A percentile compares a stretch with the other conserved stretches of the same genome.
Conservation (phyloP, 495 filamentous ascomycete genomes). For the Neurospora africana region DNA sequence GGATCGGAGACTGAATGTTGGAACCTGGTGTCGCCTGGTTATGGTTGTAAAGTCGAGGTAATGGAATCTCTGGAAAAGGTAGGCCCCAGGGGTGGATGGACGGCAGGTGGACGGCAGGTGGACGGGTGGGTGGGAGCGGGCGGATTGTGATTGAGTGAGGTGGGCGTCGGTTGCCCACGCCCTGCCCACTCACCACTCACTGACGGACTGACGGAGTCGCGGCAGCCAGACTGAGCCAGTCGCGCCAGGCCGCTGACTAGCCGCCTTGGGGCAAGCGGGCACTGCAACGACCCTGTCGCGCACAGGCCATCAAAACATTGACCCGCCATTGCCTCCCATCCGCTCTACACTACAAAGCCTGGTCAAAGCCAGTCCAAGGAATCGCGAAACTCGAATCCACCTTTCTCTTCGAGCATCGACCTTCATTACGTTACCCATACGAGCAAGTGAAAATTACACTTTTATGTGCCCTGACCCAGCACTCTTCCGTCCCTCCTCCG, state of each 20-base stretch:
- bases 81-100: not conserved
- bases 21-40: not conserved
- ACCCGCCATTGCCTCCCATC: not conserved
- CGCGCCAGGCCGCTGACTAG: slow-evolving; percentile 24
- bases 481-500: not conserved
- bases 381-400: not conserved
- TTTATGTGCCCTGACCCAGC: not conserved
- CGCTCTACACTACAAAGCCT: not conserved
- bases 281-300: slow-evolving; percentile 6
- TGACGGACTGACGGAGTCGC: not conserved
- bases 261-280: slow-evolving; percentile 11
- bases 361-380: not conserved
- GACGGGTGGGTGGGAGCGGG: slow-evolving; percentile 6
- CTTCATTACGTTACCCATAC: not conserved
- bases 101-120: not conserved
- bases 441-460: not conserved
- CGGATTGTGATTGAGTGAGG: slow-evolving; percentile 1
- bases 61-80: not conserved
- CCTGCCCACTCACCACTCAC: not conserved
- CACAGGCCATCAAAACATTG: slow-evolving; percentile 17
- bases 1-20: not conserved
- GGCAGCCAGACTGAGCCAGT: slow-evolving; percentile 3
- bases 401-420: not conserved
- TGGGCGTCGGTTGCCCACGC: slow-evolving; percentile 3
- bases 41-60: slow-evolving; percentile 1